Percentiles rank a stretch among this genome's conserved stretches.
These are phyloP conservation scores for Solanum clarkiae DNA, from an alignment of 257 asterid species.

Conservation along the genomic window DNA sequence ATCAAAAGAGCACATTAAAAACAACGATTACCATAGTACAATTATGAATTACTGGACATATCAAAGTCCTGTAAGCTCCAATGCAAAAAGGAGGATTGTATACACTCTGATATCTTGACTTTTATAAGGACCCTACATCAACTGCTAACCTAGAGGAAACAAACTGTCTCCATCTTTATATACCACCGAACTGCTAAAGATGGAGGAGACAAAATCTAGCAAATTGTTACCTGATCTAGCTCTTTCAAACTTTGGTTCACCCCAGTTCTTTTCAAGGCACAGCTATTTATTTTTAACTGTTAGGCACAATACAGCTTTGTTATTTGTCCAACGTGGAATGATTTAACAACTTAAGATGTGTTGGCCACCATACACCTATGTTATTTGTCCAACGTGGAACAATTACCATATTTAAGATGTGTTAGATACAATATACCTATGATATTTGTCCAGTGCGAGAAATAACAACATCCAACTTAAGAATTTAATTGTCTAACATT, in stretches of 20 bases:
- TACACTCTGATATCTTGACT: neutral
- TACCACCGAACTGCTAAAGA: neutral
- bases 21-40: neutral
- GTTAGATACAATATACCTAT: neutral
- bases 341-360: neutral
- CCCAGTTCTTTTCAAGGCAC: neutral
- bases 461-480: neutral
- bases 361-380: neutral
- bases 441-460: neutral
- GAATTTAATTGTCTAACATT: neutral
- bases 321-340: neutral
- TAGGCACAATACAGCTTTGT: neutral
- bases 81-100: neutral
- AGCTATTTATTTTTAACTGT: neutral
- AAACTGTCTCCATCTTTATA: neutral
- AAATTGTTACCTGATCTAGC: neutral
- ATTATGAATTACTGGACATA: neutral
- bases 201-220: neutral
- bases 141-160: neutral
- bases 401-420: neutral
- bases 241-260: neutral
- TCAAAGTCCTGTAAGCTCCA: neutral
- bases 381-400: neutral
- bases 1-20: neutral
- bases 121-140: neutral